Percentiles rank a stretch among this genome's conserved stretches.
Evolutionary conservation across 2,329 filamentous ascomycete species (phyloP).

Genomic region (Nigrograna mackinnonii): DNA sequence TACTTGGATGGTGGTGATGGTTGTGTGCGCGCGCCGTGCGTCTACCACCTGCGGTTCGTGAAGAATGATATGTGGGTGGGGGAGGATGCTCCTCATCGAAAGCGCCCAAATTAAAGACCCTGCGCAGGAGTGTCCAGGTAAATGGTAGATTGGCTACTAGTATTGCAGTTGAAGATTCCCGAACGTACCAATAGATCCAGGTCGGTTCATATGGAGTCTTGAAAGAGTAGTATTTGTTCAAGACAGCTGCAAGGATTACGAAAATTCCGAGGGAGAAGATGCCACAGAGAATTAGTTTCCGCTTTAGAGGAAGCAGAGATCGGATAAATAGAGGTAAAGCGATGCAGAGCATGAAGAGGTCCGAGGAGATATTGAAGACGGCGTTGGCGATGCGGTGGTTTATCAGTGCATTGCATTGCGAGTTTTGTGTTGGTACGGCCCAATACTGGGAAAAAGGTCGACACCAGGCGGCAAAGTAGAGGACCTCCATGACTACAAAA

Average conservation of each 20-base stretch:
- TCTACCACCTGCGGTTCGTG: slow-evolving; percentile 26
- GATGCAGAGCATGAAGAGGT: slow-evolving; percentile 50
- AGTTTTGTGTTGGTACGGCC: slow-evolving; percentile 48
- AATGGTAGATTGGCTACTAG: slow-evolving; percentile 57
- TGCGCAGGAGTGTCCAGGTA: slow-evolving; percentile 55
- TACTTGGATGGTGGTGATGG: slow-evolving; percentile 7
- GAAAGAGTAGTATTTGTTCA: slow-evolving; percentile 52
- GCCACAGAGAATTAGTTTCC: slow-evolving; percentile 59
- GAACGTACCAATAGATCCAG: slow-evolving; percentile 38
- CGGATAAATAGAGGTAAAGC: slow-evolving; percentile 51
- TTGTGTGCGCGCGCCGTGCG: slow-evolving; percentile 18
- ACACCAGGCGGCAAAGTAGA: slow-evolving; percentile 59
- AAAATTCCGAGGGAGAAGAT: slow-evolving; percentile 62
- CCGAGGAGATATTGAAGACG: slow-evolving; percentile 50
- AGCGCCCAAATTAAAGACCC: slow-evolving; percentile 46
- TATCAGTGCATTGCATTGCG: slow-evolving; percentile 37
- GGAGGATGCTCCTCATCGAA: slow-evolving; percentile 34
- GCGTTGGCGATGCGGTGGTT: slow-evolving; percentile 45
- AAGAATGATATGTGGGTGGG: slow-evolving; percentile 32
- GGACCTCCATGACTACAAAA: slow-evolving; percentile 53
- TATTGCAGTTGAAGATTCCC: slow-evolving; percentile 32
- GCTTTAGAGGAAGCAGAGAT: slow-evolving; percentile 44
- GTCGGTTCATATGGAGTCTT: slow-evolving; percentile 22
- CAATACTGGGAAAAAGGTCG: slow-evolving; percentile 57
- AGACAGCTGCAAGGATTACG: slow-evolving; percentile 51